Conservation (phyloP, 495 filamentous ascomycete species). For the Aspergillus incahuasiensis region DNA sequence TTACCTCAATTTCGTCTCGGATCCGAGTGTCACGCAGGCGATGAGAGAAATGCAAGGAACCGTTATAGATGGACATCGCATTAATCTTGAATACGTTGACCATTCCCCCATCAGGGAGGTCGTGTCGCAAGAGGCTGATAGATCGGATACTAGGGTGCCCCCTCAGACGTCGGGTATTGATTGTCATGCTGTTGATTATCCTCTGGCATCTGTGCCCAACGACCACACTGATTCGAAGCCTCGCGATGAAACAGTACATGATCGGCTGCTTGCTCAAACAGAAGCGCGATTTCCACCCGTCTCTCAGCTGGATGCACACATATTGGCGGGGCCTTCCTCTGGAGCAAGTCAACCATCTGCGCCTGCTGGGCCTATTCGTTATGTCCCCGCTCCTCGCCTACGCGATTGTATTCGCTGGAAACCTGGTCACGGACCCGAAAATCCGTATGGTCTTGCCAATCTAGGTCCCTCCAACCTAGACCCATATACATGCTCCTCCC, state of each 20-base stretch:
- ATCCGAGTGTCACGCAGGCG: slow-evolving; percentile 74
- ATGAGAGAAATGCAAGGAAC: slow-evolving; percentile 69
- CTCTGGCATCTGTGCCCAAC: background rate
- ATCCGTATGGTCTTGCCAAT: background rate
- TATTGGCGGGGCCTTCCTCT: slow-evolving; percentile 25
- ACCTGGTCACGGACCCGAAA: background rate
- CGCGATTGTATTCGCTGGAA: background rate
- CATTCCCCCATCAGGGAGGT: slow-evolving; percentile 22
- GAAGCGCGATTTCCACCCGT: slow-evolving; percentile 40
- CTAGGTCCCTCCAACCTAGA: no score
- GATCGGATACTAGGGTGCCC: background rate
- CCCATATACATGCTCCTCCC: no score
- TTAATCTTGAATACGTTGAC: slow-evolving; percentile 82
- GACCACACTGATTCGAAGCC: background rate
- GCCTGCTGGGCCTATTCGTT: background rate
- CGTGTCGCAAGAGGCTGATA: background rate
- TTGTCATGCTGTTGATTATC: background rate
- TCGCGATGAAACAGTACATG: slow-evolving; percentile 2
- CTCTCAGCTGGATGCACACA: slow-evolving; percentile 41
- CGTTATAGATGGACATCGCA: slow-evolving; percentile 70
- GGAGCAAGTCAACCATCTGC: background rate
- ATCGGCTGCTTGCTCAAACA: slow-evolving; percentile 22
- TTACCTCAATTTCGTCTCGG: slow-evolving; percentile 72
- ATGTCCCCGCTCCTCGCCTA: background rate
- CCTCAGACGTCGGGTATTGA: background rate